Base-by-base conservation (phyloP, 1,284 basidiomycete species). In the Boletus sp. region DNA sequence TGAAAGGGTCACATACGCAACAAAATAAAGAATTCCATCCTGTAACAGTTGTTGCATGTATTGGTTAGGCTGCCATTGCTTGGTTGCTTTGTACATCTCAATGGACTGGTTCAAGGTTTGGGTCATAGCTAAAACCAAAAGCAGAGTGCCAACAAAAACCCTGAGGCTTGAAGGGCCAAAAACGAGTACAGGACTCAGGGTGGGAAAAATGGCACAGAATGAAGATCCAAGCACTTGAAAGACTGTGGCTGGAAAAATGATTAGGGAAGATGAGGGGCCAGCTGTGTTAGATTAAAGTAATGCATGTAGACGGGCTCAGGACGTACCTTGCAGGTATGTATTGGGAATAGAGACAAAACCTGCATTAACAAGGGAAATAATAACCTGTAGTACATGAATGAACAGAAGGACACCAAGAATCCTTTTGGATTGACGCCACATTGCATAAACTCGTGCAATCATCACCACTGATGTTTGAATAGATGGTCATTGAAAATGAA, bases 381-480 rank as follows among this genome's bases (percentile, higher is more conserved):
- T 36, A 4, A 45, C 41, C 14, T 44, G 40, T 23, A 41, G 34
- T 2, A 36, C 20, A 22, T 25, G 44, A 36, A 44, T 20, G 7
- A n/a, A 12, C n/a, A 44, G n/a, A 1, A 48, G 26, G 9, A 36
- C 0, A 3, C 5, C 22, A 19, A 44, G 33, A 6, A 48, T 48
- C 13, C 26, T n/a, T 37, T 23, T 44, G 13, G 33, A 32, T 37
- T 22, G 20, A 17, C 13, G 14, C 40, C 46, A 48, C 34, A 48
- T 43, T 37, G 46, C 46, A 44, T 48, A 48, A 2, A 48, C 40
- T 5, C 34, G 16, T 6, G 43, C 16, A 22, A 48, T 48, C 46
- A 48, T 48, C 13, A 43, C 40, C 17, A 41, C 46, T 48, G 12
- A 7, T 7, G 20, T 29, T 14, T 23, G 2, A 30, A 22, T 13